Percentiles rank a stretch among this genome's conserved stretches.
phyloP scores from a whole-genome alignment of 768 basidiomycete species.

The Tulasnella sp. region DNA sequence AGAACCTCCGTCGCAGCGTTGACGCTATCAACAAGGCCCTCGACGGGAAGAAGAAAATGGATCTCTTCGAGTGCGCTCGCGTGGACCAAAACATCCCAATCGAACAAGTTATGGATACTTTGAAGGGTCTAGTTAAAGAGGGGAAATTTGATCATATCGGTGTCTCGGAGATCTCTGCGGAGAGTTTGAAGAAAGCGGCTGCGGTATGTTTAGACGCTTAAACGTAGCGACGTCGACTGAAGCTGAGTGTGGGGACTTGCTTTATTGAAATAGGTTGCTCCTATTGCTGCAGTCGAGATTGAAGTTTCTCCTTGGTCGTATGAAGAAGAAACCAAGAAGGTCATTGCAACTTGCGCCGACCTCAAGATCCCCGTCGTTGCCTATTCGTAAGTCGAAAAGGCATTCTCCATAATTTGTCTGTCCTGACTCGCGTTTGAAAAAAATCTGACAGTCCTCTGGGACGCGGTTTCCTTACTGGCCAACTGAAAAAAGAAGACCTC shows the following conservation, averaged over 20 bases:
- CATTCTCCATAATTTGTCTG: not conserved
- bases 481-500: slow-evolving; percentile 39
- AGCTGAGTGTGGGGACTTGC: not conserved
- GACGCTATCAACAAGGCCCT: slow-evolving; percentile 12
- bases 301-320: slow-evolving; percentile 59
- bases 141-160: slow-evolving; percentile 40
- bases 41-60: slow-evolving; percentile 34
- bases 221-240: not conserved
- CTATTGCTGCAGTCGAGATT: slow-evolving; percentile 55
- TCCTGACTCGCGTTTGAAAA: slow-evolving; percentile 11
- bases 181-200: slow-evolving; percentile 28
- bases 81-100: slow-evolving; percentile 40
- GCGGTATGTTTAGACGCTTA: slow-evolving; percentile 30
- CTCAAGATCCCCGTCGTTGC: slow-evolving; percentile 53
- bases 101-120: slow-evolving; percentile 35
- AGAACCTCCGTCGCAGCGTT: slow-evolving; percentile 14
- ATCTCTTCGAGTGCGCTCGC: slow-evolving; percentile 51
- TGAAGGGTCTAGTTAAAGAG: slow-evolving; percentile 43
- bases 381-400: slow-evolving; percentile 41
- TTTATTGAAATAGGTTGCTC: slow-evolving; percentile 38
- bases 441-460: slow-evolving; percentile 49
- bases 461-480: slow-evolving; percentile 46
- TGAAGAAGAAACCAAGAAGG: slow-evolving; percentile 46
- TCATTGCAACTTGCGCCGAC: slow-evolving; percentile 47
- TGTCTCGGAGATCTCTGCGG: not conserved